Conservation (phyloP, 148 eudicot genomes). For the Cornus kousa region DNA sequence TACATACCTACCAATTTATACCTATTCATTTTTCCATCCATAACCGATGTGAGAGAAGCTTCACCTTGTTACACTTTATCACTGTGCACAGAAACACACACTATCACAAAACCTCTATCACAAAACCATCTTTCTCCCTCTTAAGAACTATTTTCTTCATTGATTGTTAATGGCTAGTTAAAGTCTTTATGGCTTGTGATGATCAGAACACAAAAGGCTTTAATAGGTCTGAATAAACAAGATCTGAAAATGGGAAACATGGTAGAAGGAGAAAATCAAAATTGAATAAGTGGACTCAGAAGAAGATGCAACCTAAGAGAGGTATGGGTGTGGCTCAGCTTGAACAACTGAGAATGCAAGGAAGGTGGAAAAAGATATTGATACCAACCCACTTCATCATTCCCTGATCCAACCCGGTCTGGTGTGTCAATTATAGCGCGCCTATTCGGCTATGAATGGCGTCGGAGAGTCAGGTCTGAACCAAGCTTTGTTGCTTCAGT, state of each 20-base stretch:
- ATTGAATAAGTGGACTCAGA: conserved; percentile 13
- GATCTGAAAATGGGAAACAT: not conserved
- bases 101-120: no score
- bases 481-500: conserved; percentile 8
- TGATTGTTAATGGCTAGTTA: conserved; percentile 18
- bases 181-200: conserved; percentile 19
- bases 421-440: conserved; percentile 9
- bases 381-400: conserved; percentile 1
- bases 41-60: no score
- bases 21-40: no score
- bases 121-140: no score
- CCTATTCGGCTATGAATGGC: not conserved
- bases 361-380: not conserved
- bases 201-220: not conserved
- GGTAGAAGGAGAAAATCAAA: conserved; percentile 28
- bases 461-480: conserved; percentile 7
- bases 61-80: no score
- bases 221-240: no score
- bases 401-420: conserved; percentile 6
- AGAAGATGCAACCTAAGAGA: conserved; percentile 43
- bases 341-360: conserved; percentile 30
- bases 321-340: conserved; percentile 67
- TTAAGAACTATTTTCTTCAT: not conserved
- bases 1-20: no score
- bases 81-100: not conserved